Percentiles rank a stretch among this genome's conserved stretches.
Evolutionary conservation across 1,139 yeast genomes (phyloP).

Genomic region (Yamadazyma trypodendri): DNA sequence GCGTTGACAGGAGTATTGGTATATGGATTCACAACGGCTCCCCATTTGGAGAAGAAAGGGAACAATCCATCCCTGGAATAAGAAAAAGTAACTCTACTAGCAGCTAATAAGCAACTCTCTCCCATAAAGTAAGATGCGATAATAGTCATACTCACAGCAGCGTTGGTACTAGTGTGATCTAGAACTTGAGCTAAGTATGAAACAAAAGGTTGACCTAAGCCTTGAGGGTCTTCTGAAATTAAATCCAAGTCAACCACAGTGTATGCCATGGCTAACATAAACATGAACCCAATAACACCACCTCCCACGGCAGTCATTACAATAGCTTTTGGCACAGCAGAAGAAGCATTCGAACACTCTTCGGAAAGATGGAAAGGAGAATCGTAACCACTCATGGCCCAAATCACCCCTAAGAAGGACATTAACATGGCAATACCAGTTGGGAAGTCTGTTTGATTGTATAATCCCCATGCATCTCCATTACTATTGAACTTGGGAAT

Average conservation of each 20-base stretch:
- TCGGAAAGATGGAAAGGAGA: conserved; percentile 74
- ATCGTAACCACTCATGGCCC: conserved; percentile 80
- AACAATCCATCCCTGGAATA: conserved; percentile 71
- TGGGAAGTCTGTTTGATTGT: conserved; percentile 68
- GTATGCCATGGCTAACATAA: conserved; percentile 66
- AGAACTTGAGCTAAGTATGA: conserved; percentile 55
- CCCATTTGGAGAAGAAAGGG: conserved; percentile 56
- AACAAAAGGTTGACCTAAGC: conserved; percentile 68
- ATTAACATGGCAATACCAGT: conserved; percentile 60
- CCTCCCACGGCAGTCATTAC: conserved; percentile 63
- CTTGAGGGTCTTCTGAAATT: conserved; percentile 50
- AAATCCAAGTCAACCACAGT: conserved; percentile 53
- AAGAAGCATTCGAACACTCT: conserved; percentile 66
- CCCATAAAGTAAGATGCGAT: conserved; percentile 68
- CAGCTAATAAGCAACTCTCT: conserved; percentile 67
- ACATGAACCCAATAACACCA: conserved; percentile 60
- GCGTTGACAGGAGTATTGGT: conserved; percentile 73
- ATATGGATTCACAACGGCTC: conserved; percentile 45
- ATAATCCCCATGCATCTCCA: conserved; percentile 54
- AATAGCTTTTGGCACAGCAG: conserved; percentile 66
- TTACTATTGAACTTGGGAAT: conserved; percentile 52
- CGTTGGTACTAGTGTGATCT: conserved; percentile 42
- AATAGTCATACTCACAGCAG: conserved; percentile 59
- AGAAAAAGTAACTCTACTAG: conserved; percentile 67
- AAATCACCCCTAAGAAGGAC: conserved; percentile 64